Base-by-base conservation (phyloP, 306 rosid species). In the Herpetospermum pedunculosum region DNA sequence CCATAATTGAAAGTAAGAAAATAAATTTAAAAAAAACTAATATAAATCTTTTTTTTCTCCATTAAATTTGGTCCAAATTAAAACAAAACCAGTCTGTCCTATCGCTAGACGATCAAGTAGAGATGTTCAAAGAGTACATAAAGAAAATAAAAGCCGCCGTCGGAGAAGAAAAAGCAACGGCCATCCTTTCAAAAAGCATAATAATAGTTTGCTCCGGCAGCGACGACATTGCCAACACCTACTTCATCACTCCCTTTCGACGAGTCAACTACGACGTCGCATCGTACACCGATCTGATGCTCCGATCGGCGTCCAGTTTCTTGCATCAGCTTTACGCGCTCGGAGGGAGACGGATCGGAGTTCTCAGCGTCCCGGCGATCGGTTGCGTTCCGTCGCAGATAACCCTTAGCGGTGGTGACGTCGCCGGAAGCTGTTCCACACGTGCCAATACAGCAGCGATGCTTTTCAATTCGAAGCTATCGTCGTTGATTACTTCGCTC, bases 321-420 rank as follows among this genome's bases (percentile, higher is more conserved):
- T 75, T 74, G 75, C 85, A 88, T 88, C 89, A 83, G 40, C 85
- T 89, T 18, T 85, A 88, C 80, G 86, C 55, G 43, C 30, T 77
- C 15, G 95, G 98, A 80, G 98, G 81, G 43, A 81, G 96, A 82
- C 83, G 84, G 34, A 88, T 89, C 59, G 90, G 92, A 48, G 83
- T 88, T 15, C 2, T 88, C 8, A 75, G 86, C 41, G 5, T 88
- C 53, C 84, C 87, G n/a, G 48, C 77, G 32, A 72, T 88, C 23
- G 95, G 98, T 79, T 90, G 95, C 25, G 77, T 88, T 30, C 98
- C 98, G 30, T 75, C 87, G 26, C 85, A 88, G 78, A 88, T 92
- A 73, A 90, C 91, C 34, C 14, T 85, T 3, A 55, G 12, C n/a
- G 88, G 92, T 75, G 94, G 85, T 75, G 94, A 84, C 69, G 46